Base-by-base conservation (phyloP, 2,329 filamentous ascomycete species). In the Talaromyces marneffei region DNA sequence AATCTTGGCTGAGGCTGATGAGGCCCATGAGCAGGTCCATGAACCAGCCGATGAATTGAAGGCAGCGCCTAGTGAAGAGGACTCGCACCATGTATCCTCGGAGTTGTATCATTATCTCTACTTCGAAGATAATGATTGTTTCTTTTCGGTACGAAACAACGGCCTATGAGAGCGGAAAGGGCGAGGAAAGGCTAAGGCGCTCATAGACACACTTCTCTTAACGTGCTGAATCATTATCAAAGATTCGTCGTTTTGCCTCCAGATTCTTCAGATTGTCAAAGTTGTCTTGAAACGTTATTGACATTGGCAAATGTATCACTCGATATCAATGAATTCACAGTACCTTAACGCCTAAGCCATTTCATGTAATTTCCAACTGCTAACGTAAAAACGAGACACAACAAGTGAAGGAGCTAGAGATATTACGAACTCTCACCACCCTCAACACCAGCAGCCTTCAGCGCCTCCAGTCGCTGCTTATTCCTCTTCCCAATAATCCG, bases 401-500 rank as follows among this genome's bases (percentile, higher is more conserved):
- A 33, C 4, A n/a, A 20, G 39, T 6, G 39, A 20, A 12, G 8
- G 7, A 33, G 1, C 9, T 29, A 27, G 44, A 50, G 16, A 20
- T 10, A 18, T 58, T 31, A 58, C 12, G 55, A 46, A n/a, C n/a
- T n/a, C 50, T 62, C 57, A 2, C 40, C 59, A 31, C 23, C 48
- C 23, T 39, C 57, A 6, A 60, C 63, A 50, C 74, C 67, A 57
- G 70, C 72, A 57, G 69, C 75, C 72, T 77, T 79, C 67, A 91
- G 71, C 31, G 76, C 79, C 54, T 82, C 84, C 65, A 88, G 70
- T 14, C 89, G 77, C 68, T 81, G 66, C 76, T 87, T 80, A 70
- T 92, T 92, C 70, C 89, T 79, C 79, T 84, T 87, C 9, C 85
- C 84, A 66, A 92, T 70, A 53, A 91, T 76, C 50, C 85, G 79